Percentiles rank a stretch among this genome's conserved stretches.
Conservation (phyloP, 148 eudicot species). For the Simmondsia chinensis region DNA sequence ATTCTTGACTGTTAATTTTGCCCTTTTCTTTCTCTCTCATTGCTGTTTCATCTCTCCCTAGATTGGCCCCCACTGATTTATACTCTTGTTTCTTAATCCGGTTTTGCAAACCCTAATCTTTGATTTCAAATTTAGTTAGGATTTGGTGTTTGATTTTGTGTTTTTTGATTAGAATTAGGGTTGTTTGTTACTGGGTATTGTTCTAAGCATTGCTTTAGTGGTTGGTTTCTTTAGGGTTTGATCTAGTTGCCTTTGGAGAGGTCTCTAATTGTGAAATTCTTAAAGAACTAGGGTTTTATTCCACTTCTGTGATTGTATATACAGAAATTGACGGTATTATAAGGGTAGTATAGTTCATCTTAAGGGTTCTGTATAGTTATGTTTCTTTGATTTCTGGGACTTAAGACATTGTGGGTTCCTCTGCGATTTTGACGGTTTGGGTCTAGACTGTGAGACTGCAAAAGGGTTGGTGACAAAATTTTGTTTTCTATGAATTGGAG, state of each 20-base stretch:
- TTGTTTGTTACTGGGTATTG: not conserved
- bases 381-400: no score
- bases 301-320: no score
- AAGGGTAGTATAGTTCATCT: not conserved
- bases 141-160: slow-evolving; percentile 5
- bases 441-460: slow-evolving; percentile 2
- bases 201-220: not conserved
- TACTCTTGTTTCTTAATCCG: slow-evolving; percentile 2
- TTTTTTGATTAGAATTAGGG: not conserved
- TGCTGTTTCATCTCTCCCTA: slow-evolving; percentile 6
- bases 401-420: no score
- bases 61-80: no score
- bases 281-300: slow-evolving; percentile 5
- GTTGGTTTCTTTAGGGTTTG: slow-evolving; percentile 14
- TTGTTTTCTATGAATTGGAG: slow-evolving; percentile 2
- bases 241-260: not conserved
- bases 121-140: not conserved
- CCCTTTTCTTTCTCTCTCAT: not conserved
- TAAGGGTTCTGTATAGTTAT: not conserved
- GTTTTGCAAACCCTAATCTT: not conserved
- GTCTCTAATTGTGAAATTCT: slow-evolving; percentile 6
- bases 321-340: no score
- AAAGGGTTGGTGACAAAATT: not conserved
- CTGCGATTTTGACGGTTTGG: not conserved
- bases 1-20: not conserved